Conservation (phyloP, 805 yeast species). For the Sungouiozyma ichnusensis region DNA sequence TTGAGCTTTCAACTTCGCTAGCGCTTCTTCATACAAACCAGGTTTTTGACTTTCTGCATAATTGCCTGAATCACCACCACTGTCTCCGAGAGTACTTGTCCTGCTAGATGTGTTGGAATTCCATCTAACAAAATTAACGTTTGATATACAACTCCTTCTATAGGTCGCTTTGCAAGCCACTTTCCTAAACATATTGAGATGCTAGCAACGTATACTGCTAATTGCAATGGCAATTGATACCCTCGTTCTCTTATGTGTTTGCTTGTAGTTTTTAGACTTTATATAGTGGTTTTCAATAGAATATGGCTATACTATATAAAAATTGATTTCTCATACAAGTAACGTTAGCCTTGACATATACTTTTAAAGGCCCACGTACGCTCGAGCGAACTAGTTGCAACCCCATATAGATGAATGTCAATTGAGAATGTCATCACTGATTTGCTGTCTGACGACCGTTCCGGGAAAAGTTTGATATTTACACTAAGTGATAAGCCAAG, state of each 20-base stretch:
- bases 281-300: too few relatives aligned
- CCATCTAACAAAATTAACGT: neutral
- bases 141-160: neutral
- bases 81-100: neutral
- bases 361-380: too few relatives aligned
- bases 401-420: constrained; percentile 11
- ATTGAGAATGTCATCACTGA: constrained; percentile 17
- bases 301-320: too few relatives aligned
- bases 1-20: neutral
- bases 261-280: too few relatives aligned
- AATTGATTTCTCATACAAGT: too few relatives aligned
- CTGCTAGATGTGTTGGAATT: neutral
- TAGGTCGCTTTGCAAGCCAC: neutral
- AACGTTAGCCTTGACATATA: too few relatives aligned
- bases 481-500: constrained; percentile 21
- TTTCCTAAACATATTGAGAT: neutral
- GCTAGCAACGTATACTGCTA: neutral
- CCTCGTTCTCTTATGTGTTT: too few relatives aligned
- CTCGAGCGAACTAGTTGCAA: too few relatives aligned
- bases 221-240: too few relatives aligned
- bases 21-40: constrained; percentile 2
- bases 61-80: constrained; percentile 5
- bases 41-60: constrained; percentile 1
- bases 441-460: constrained; percentile 3
- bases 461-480: constrained; percentile 14